Evolutionary conservation across 2,329 filamentous ascomycete genomes (phyloP).

Genomic region (Alternaria gaisen): DNA sequence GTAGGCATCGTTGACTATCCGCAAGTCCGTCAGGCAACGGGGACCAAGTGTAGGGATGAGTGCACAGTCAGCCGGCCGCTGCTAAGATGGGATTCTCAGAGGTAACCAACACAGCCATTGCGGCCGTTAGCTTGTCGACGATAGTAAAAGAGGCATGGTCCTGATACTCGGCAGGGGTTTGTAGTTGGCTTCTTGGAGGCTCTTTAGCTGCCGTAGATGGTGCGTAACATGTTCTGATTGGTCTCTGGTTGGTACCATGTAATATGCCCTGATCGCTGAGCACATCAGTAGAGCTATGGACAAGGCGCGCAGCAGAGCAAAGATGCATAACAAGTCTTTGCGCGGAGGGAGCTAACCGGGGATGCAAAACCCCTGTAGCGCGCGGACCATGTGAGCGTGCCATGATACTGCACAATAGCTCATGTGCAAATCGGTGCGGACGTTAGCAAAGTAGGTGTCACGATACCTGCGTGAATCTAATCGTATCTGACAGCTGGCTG

Average conservation of each 20-base stretch:
- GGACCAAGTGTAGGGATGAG: constrained; percentile 42
- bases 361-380: constrained; percentile 17
- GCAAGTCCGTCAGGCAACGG: constrained; percentile 49
- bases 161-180: constrained; percentile 40
- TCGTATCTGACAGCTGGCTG: constrained; percentile 39
- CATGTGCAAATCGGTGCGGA: constrained; percentile 28
- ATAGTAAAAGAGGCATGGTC: constrained; percentile 38
- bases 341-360: constrained; percentile 16
- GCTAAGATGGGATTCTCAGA: constrained; percentile 40
- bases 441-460: constrained; percentile 23
- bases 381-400: constrained; percentile 25
- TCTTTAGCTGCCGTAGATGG: constrained; percentile 43
- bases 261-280: constrained; percentile 29
- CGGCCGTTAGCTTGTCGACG: constrained; percentile 41
- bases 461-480: constrained; percentile 32
- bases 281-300: constrained; percentile 22
- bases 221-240: constrained; percentile 33
- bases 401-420: constrained; percentile 21
- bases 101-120: constrained; percentile 49
- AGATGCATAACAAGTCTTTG: constrained; percentile 11
- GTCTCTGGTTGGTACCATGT: constrained; percentile 25
- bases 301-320: constrained; percentile 16
- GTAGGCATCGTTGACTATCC: constrained; percentile 40
- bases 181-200: constrained; percentile 41
- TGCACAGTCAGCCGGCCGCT: constrained; percentile 48